Evolutionary conservation across 768 basidiomycete genomes (phyloP), one percentile per base, ranked within the genome.

Genomic region (Asterophora parasitica): DNA sequence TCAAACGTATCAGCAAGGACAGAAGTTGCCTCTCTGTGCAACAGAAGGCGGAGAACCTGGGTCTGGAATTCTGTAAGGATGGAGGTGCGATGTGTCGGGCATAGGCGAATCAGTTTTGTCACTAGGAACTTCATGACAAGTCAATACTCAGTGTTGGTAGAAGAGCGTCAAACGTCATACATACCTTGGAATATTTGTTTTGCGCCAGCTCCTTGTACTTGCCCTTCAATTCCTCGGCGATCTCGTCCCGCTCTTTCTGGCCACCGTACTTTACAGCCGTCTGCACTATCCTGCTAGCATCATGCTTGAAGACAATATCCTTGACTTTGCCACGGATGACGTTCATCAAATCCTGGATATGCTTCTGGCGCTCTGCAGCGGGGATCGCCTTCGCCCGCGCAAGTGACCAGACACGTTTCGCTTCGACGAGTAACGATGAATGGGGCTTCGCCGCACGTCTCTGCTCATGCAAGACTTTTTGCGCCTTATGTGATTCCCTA

Each of bases 1-100:
- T 94, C 92, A 58, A 87, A 97, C 0, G 91, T 78, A 58, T 95
- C 92, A 1, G 92, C 87, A 9, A 97, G 73, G 7, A 92, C 85
- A 3, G 79, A 74, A 1, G 89, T 81, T 0, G 93, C 91, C 51
- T 95, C 88, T 4, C 86, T 78, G 62, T 96, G 93, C 11, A 90
- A 74, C 6, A 97, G 73, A 38, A 96, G 74, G 6, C 82, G 79
- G 30, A 90, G 71, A 34, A 95, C 80, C 47, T 82, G 73, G 1
- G 80, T 78, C 48, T 88, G 82, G 64, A 96, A 87, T 61, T 93
- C 88, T 33, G 72, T 69, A 33, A 95, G 71, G 57, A 97, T 92
- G 11, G 82, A 74, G 5, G 78, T 65, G 31, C 92, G 85, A 56
- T 90, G 84, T 0, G 79, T 55, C 3, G 90, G 83, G 63, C 89